These are phyloP conservation scores for Omphalotus guepiniiformis DNA, from an alignment of 768 basidiomycete genomes.

Conservation along the genomic window DNA sequence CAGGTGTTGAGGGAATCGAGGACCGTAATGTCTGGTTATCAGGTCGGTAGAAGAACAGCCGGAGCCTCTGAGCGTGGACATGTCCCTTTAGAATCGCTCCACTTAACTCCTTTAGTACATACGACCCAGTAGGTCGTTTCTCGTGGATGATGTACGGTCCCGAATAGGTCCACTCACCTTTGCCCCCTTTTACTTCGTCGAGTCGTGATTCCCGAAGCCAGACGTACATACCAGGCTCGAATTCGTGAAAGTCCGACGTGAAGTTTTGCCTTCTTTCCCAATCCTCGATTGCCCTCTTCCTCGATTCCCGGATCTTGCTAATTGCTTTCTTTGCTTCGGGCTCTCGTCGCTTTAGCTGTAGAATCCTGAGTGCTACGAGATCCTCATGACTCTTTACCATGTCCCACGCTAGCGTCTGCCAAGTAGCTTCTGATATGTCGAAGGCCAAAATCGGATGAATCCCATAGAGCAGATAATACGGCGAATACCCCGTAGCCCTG, in stretches of 20 bases:
- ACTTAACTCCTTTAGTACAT: constrained; percentile 2
- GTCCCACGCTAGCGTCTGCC: constrained; percentile 23
- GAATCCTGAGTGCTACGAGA: constrained; percentile 18
- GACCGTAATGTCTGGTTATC: constrained; percentile 7
- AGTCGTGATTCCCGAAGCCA: constrained; percentile 27
- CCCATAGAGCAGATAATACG: constrained; percentile 29
- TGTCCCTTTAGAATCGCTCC: constrained; percentile 5
- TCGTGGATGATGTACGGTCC: constrained; percentile 21
- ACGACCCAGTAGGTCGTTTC: constrained; percentile 1
- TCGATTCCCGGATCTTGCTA: constrained; percentile 9
- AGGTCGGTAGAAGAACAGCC: constrained; percentile 8
- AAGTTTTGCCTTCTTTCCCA: constrained; percentile 14
- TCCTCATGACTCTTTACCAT: constrained; percentile 17
- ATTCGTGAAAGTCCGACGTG: constrained; percentile 14
- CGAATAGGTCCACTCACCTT: constrained; percentile 23
- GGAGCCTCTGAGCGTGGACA: constrained; percentile 1
- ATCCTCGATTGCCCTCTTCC: constrained; percentile 19
- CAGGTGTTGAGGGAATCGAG: too few species aligned
- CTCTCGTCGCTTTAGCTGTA: constrained; percentile 20
- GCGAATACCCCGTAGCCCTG: constrained; percentile 25
- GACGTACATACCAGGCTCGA: constrained; percentile 24
- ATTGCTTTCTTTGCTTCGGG: constrained; percentile 11
- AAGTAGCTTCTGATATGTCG: constrained; percentile 24
- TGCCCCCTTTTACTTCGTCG: constrained; percentile 24
- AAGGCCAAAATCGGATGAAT: constrained; percentile 23